Conservation (phyloP, 2,329 filamentous ascomycete genomes). For the Leptographium galeiforme region DNA sequence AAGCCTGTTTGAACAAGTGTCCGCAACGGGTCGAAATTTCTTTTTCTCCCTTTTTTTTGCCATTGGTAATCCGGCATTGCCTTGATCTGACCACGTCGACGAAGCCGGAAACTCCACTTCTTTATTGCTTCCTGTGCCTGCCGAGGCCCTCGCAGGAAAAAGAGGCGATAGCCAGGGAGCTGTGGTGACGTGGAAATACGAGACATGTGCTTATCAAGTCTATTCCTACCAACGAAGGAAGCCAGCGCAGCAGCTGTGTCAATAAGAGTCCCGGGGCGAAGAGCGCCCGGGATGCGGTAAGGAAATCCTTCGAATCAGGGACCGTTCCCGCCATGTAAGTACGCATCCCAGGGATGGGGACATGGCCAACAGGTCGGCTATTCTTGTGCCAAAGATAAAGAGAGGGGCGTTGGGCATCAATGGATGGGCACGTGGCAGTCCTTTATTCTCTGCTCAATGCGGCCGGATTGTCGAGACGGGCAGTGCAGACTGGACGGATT, state of each 20-base stretch:
- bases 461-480: neutral
- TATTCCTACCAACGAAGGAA: neutral
- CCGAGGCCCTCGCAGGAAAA: neutral
- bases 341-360: neutral
- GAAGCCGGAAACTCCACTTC: neutral
- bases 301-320: neutral
- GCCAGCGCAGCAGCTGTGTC: neutral
- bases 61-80: neutral
- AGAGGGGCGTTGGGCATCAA: conserved; percentile 1
- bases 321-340: neutral
- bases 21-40: too few species aligned
- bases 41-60: too few species aligned
- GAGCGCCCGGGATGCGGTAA: neutral
- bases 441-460: neutral
- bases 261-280: neutral
- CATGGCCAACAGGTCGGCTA: neutral
- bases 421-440: neutral
- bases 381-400: neutral
- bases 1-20: too few species aligned
- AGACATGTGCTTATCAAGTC: neutral
- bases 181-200: neutral
- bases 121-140: neutral
- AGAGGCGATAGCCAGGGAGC: neutral
- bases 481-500: neutral
- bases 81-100: neutral